These are phyloP conservation scores for Leccinellum albellum DNA, from an alignment of 768 basidiomycete genomes.

Conservation along the genomic window DNA sequence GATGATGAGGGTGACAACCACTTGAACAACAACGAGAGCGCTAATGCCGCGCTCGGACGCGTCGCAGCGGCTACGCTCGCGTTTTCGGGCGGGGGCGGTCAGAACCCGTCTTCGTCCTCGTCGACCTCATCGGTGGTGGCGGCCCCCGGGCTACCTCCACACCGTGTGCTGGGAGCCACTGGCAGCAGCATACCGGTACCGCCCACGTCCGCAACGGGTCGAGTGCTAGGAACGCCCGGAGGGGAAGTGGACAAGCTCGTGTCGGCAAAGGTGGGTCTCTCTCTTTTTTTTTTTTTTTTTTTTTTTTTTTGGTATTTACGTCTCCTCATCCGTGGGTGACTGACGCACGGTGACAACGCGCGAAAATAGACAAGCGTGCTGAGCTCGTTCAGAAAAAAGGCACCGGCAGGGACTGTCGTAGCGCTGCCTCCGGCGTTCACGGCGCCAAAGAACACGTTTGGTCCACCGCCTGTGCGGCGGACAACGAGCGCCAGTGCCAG, in stretches of 20 bases:
- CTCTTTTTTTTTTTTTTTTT: not conserved
- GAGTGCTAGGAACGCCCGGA: slow-evolving; percentile 6
- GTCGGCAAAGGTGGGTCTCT: slow-evolving; percentile 22
- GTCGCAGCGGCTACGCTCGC: slow-evolving; percentile 55
- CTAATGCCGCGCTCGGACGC: slow-evolving; percentile 39
- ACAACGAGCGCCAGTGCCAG: not conserved
- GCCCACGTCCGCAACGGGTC: no score
- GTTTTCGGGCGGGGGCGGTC: slow-evolving; percentile 26
- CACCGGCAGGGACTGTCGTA: slow-evolving; percentile 39
- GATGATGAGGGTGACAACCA: not conserved
- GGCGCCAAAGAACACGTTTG: slow-evolving; percentile 42
- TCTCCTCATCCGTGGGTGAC: no score
- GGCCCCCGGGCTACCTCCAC: no score
- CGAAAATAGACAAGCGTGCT: slow-evolving; percentile 20
- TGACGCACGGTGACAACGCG: not conserved
- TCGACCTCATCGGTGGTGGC: not conserved
- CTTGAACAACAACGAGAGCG: not conserved
- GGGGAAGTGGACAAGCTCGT: slow-evolving; percentile 26
- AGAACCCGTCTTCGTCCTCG: not conserved
- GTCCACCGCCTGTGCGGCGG: slow-evolving; percentile 52
- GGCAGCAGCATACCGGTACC: no score
- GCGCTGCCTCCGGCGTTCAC: slow-evolving; percentile 37
- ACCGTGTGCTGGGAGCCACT: not conserved
- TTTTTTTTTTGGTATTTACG: not conserved
- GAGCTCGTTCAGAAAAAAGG: slow-evolving; percentile 17